Conservation (phyloP, 2,329 filamentous ascomycete genomes). For the Akanthomyces uredinophilus region DNA sequence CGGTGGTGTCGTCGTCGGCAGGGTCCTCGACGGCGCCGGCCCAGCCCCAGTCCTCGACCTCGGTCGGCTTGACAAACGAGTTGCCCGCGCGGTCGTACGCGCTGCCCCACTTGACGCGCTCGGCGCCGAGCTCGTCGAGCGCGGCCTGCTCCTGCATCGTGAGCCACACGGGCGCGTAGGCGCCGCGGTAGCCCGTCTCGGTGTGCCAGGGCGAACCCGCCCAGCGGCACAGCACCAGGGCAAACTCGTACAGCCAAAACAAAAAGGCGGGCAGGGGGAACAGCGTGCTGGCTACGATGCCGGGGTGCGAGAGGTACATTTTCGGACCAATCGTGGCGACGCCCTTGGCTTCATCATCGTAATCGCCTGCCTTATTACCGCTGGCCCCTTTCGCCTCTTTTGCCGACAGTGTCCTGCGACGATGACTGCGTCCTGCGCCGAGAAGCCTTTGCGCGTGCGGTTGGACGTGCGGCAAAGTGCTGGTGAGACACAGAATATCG, state of each 20-base stretch:
- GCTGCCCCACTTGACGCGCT: conserved; percentile 78
- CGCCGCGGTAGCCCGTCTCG: conserved; percentile 69
- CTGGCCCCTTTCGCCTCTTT: conserved; percentile 18
- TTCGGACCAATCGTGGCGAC: conserved; percentile 40
- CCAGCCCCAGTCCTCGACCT: conserved; percentile 83
- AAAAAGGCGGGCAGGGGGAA: conserved; percentile 69
- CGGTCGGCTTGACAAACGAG: conserved; percentile 65
- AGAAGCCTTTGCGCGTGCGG: conserved; percentile 56
- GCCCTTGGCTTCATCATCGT: no score
- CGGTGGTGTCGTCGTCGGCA: conserved; percentile 38
- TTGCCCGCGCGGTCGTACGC: conserved; percentile 55
- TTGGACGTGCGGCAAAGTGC: conserved; percentile 57
- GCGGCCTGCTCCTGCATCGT: conserved; percentile 61
- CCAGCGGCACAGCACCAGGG: conserved; percentile 68
- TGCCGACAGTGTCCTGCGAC: conserved; percentile 16
- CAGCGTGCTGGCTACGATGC: conserved; percentile 77
- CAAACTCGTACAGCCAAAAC: conserved; percentile 60
- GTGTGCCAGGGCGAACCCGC: conserved; percentile 87
- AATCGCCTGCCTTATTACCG: conserved; percentile 7
- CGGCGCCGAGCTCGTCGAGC: conserved; percentile 50
- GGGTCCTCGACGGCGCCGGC: conserved; percentile 51
- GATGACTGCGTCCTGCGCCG: conserved; percentile 24
- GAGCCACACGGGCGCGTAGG: conserved; percentile 72
- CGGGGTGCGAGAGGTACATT: conserved; percentile 79
- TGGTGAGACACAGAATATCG: conserved; percentile 74